These are phyloP conservation scores for Kodamaea hsintzibuensis DNA, from an alignment of 805 yeast species.

Conservation along the genomic window DNA sequence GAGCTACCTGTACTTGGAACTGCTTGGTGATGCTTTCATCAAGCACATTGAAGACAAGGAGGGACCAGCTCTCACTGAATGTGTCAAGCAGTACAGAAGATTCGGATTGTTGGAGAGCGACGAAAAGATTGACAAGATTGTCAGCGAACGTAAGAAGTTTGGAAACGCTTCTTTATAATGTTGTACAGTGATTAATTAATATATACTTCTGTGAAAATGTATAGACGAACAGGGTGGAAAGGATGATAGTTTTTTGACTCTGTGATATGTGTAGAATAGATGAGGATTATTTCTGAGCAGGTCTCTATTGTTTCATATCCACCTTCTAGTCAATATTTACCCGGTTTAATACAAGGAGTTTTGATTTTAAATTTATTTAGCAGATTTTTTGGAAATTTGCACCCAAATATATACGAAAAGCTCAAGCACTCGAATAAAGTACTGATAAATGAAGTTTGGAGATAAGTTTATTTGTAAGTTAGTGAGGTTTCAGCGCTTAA, in stretches of 20 bases:
- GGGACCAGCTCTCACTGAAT: constrained; percentile 37
- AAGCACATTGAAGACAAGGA: constrained; percentile 37
- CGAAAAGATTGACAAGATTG: constrained; percentile 40
- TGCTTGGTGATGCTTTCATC: constrained; percentile 52
- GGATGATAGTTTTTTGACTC: too few relatives aligned
- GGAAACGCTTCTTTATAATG: constrained; percentile 11
- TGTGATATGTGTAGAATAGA: not conserved
- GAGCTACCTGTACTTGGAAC: constrained; percentile 55
- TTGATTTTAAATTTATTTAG: too few relatives aligned
- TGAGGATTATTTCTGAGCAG: too few relatives aligned
- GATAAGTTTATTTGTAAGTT: too few relatives aligned
- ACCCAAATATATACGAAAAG: not conserved
- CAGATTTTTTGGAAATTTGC: not conserved
- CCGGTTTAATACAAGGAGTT: too few relatives aligned
- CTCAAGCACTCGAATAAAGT: too few relatives aligned
- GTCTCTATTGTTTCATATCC: too few relatives aligned
- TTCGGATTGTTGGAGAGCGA: constrained; percentile 59
- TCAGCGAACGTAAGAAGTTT: constrained; percentile 35
- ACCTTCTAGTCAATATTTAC: too few relatives aligned
- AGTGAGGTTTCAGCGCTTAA: too few relatives aligned
- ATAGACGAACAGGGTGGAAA: too few relatives aligned
- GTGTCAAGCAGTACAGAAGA: constrained; percentile 64
- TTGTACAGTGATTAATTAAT: not conserved
- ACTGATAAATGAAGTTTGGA: too few relatives aligned
- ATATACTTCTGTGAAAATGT: not conserved